Base-by-base conservation (phyloP, 1,284 basidiomycete genomes). In the Leccinum subrobustum region DNA sequence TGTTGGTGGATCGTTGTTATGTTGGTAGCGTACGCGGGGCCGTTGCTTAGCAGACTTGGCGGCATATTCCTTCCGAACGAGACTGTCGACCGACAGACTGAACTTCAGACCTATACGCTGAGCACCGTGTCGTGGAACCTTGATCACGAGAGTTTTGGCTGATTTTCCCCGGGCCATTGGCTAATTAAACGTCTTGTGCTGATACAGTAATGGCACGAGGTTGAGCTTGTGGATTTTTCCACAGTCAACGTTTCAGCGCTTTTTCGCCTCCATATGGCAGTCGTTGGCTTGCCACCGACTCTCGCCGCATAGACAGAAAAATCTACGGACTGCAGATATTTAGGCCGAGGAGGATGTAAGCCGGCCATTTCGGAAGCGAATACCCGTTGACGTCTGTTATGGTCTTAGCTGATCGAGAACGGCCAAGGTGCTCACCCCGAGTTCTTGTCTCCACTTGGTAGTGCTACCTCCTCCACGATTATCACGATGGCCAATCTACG, bases 61-160 rank as follows among this genome's bases (percentile, higher is more conserved):
- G 1, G 68, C 16, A 23, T 70, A 64, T 62, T 84, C 73, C 50
- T 77, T 73, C n/a, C 78, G 79, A 8, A 86, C 85, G 31, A 85
- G 75, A 23, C 70, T 71, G 64, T 86, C 81, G 23, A 91, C 83
- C 63, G 86, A 80, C 18, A 79, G 74, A 25, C 79, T 81, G 27
- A 91, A 78, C 53, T 87, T 85, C 58, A 81, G 78, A 2, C 86
- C 85, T 57, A 91, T 81, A 20, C 83, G 79, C 69, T 89, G 88
- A 0, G 90, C 84, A 70, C 89, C 88, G 63, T 91, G 88, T 60
- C 88, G 79, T 31, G 90, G 88, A 56, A 90, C 89, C 59, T 83
- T 82, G 65, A 91, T 73, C 69, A 83, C 84, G 53, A 91, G 79
- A 29, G 64, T 53, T 56, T 74, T 72, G 0, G 70, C 65, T 61